These are phyloP conservation scores for Diutina siamensis DNA, from an alignment of 1,139 yeast genomes.

Conservation along the genomic window DNA sequence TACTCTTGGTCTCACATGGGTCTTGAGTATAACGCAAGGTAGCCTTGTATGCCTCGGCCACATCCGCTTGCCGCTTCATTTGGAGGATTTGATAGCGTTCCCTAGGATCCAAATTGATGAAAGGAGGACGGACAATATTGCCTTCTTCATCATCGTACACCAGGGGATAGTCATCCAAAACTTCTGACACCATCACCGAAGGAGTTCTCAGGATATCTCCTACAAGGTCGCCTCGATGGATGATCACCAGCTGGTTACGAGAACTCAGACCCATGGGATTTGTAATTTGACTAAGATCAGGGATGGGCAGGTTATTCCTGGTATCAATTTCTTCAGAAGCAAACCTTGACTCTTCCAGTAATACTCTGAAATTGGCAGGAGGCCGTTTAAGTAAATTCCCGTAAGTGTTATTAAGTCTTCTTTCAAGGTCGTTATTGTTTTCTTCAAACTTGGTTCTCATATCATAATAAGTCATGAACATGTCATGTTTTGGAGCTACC, in stretches of 20 bases:
- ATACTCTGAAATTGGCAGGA: background rate
- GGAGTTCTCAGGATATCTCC: background rate
- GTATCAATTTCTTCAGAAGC: background rate
- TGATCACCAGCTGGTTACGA: background rate
- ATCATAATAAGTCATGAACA: constrained; percentile 2
- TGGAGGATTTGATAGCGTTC: constrained; percentile 33
- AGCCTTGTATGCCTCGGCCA: constrained; percentile 22
- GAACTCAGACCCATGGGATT: background rate
- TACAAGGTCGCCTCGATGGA: background rate
- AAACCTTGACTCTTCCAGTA: background rate
- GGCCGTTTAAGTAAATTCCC: background rate
- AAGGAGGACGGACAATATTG: constrained; percentile 34
- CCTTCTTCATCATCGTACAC: constrained; percentile 22
- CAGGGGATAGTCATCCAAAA: background rate
- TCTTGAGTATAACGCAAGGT: constrained; percentile 28
- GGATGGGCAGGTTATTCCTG: background rate
- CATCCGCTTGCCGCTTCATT: constrained; percentile 27
- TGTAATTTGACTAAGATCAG: background rate
- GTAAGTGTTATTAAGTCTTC: background rate
- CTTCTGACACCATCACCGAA: background rate
- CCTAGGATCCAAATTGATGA: constrained; percentile 32
- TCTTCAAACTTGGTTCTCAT: background rate
- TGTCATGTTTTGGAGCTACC: background rate
- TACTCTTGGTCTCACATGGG: constrained; percentile 27
- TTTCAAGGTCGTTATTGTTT: background rate